phyloP scores from a whole-genome alignment of 164 flowering plant genomes.

The Buxus sempervirens region DNA sequence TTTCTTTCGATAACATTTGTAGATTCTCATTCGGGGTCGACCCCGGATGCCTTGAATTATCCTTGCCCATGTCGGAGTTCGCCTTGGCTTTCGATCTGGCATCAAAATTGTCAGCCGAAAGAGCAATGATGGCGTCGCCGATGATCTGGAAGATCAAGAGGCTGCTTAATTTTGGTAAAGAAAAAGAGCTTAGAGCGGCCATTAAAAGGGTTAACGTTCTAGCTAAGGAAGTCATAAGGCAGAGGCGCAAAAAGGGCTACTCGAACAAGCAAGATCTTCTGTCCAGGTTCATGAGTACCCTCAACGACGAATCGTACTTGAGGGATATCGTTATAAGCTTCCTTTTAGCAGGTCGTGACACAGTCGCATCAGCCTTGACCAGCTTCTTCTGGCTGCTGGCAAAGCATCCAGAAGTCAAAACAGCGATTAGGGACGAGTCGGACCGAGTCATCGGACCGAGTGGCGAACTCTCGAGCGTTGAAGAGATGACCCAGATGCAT shows the following conservation, averaged over 20 bases:
- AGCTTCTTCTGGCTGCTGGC: constrained; percentile 52
- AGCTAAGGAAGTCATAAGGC: constrained; percentile 38
- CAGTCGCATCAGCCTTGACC: constrained; percentile 52
- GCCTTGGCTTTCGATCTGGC: constrained; percentile 59
- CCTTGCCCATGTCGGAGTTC: constrained; percentile 40
- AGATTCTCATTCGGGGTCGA: constrained; percentile 63
- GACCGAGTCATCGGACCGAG: constrained; percentile 30
- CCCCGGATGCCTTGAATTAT: constrained; percentile 43
- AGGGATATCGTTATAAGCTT: constrained; percentile 66
- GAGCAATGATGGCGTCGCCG: constrained; percentile 38
- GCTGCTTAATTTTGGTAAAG: constrained; percentile 42
- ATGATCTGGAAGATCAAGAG: constrained; percentile 53
- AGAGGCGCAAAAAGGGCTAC: constrained; percentile 28
- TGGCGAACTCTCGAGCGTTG: constrained; percentile 21
- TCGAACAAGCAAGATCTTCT: constrained; percentile 37
- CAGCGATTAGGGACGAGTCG: constrained; percentile 36
- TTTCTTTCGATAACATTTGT: constrained; percentile 62
- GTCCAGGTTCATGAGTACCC: constrained; percentile 45
- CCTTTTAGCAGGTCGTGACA: constrained; percentile 66
- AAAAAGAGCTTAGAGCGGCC: constrained; percentile 44
- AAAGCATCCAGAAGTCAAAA: constrained; percentile 35
- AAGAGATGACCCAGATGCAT: constrained; percentile 49
- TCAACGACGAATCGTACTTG: constrained; percentile 36
- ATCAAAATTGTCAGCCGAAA: constrained; percentile 43
- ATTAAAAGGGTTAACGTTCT: constrained; percentile 31